Evolutionary conservation across 495 filamentous ascomycete genomes (phyloP).

Genomic region (Amniculicola lignicola): DNA sequence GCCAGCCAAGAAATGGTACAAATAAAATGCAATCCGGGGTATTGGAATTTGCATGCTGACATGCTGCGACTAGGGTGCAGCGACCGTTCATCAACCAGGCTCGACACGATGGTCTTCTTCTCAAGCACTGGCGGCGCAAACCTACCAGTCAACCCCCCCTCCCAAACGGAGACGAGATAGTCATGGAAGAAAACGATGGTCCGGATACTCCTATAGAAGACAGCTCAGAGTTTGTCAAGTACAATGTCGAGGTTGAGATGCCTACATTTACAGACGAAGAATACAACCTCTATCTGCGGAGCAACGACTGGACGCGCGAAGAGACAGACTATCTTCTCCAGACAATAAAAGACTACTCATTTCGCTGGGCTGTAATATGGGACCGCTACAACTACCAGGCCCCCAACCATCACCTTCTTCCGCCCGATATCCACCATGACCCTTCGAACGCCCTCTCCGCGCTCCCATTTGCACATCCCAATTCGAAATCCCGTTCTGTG

Average conservation of each 20-base stretch:
- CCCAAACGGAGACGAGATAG: slow-evolving; percentile 49
- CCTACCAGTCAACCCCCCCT: slow-evolving; percentile 33
- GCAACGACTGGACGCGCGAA: slow-evolving; percentile 76
- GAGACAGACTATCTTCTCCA: slow-evolving; percentile 89
- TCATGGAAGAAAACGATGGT: slow-evolving; percentile 43
- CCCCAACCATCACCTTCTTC: slow-evolving; percentile 1
- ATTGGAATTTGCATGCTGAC: slow-evolving; percentile 33
- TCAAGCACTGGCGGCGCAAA: slow-evolving; percentile 64
- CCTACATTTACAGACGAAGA: slow-evolving; percentile 82
- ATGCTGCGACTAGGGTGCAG: slow-evolving; percentile 43
- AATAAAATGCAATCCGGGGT: background rate
- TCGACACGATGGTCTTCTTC: slow-evolving; percentile 55
- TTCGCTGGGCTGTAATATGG: slow-evolving; percentile 87
- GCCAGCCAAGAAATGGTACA: slow-evolving; percentile 16
- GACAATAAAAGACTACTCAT: slow-evolving; percentile 68
- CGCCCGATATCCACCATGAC: slow-evolving; percentile 27
- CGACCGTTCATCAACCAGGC: slow-evolving; percentile 59
- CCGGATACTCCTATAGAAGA: slow-evolving; percentile 35
- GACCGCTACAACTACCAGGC: slow-evolving; percentile 81
- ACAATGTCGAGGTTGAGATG: slow-evolving; percentile 70
- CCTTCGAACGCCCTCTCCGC: slow-evolving; percentile 40
- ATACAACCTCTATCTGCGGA: slow-evolving; percentile 72
- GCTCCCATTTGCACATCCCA: slow-evolving; percentile 44
- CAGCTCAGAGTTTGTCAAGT: slow-evolving; percentile 69
- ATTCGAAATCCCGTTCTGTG: slow-evolving; percentile 58